Conservation (phyloP, 73 alveolate species). For the Diophrys sp. region DNA sequence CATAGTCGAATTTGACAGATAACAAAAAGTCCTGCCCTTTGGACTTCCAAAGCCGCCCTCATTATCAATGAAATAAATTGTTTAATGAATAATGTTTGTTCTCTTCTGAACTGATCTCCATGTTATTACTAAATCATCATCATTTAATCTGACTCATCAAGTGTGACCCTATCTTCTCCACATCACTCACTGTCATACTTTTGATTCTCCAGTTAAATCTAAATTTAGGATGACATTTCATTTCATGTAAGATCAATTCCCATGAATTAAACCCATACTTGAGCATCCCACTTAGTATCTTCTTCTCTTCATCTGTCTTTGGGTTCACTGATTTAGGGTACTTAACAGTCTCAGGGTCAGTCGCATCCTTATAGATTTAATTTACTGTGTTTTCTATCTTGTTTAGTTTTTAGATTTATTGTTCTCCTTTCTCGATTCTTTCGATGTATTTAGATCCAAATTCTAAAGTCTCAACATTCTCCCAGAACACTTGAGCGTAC, state of each 20-base stretch:
- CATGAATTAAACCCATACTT: conserved; percentile 84
- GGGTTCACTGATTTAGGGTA: not conserved
- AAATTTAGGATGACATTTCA: conserved; percentile 65
- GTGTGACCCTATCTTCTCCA: conserved; percentile 8
- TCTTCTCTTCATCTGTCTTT: not conserved
- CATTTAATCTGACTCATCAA: no score
- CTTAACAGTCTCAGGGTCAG: not conserved
- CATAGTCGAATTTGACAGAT: no score
- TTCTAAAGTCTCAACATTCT: conserved; percentile 49
- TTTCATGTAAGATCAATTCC: conserved; percentile 79
- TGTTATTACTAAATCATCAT: no score
- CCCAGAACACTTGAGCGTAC: conserved; percentile 84
- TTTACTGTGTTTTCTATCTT: conserved; percentile 42
- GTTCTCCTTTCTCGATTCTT: conserved; percentile 81
- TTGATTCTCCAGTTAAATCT: conserved; percentile 71
- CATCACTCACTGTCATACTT: not conserved
- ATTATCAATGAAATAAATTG: no score
- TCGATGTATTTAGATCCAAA: conserved; percentile 72
- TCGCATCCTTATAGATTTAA: not conserved
- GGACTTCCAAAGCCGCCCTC: no score
- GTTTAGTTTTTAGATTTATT: conserved; percentile 43
- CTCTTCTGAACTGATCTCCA: no score
- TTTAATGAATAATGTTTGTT: no score
- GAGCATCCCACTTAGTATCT: conserved; percentile 13
- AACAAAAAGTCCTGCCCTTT: no score